Evolutionary conservation across 305 asterid genomes (phyloP), one percentile per base, ranked within the genome.

Genomic region (Solanum chacoense): DNA sequence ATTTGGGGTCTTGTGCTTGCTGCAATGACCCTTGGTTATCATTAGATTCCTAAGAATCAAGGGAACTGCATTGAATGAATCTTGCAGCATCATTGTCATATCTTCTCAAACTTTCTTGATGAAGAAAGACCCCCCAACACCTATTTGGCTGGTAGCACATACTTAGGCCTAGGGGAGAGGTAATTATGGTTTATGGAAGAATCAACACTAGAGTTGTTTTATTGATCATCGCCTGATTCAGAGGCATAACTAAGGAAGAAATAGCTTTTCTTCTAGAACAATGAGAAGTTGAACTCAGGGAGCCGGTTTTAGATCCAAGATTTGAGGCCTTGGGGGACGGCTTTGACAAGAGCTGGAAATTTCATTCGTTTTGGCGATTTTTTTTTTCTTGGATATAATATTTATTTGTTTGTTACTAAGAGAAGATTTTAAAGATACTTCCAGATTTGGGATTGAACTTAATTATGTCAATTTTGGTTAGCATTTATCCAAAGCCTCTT

Each of bases 131-230:
- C 38, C n/a, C 10, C 11, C 72, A 87, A 40, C 93, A 89, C 92
- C 94, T 91, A 42, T 92, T 93, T 7, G 98, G 98, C 90, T 94
- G 90, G 91, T 91, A 94, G 31, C 96, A 93, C 84, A 90, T 87
- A 94, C 92, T 91, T 93, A 69, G 96, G 97, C 93, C 96, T 91
- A 2, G 98, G 96, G 73, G 96, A 91, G 71, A 90, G 93, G 89
- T 88, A 93, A 90, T 91, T 92, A 38, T 34, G 89, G 93, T 84
- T 91, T 92, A 76, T 74, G 84, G 94, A 92, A 26, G 91, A 89
- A 90, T 89, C 92, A 63, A 26, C 91, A 45, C 16, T 55, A 77
- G 84, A 72, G 42, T 69, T 45, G 42, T 59, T 71, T 26, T 71
- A 75, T 88, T 42, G 89, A 12, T 91, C 93, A 83, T 88, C 91